Conservation (phyloP, 1,284 basidiomycete genomes). For the Trichosporon sp. region DNA sequence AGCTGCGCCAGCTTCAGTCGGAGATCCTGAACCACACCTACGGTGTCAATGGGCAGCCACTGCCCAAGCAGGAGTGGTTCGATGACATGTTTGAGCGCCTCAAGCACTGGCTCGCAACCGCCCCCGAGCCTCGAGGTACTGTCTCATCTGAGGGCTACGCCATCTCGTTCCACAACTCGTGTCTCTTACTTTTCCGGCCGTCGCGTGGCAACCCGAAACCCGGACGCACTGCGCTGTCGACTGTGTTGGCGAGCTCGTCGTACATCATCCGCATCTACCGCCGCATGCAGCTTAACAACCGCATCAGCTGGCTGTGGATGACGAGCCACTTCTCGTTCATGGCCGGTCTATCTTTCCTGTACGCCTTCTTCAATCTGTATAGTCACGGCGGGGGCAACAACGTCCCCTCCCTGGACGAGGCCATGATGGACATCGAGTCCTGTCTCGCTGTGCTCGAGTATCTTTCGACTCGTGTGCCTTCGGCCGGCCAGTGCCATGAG, state of each 20-base stretch:
- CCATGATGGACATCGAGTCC: constrained; percentile 47
- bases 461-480: constrained; percentile 47
- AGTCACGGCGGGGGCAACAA: constrained; percentile 43
- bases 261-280: constrained; percentile 50
- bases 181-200: constrained; percentile 47
- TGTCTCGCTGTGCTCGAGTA: constrained; percentile 47
- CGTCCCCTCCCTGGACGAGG: constrained; percentile 45
- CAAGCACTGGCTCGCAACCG: constrained; percentile 44
- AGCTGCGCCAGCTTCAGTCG: constrained; percentile 47
- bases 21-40: constrained; percentile 47
- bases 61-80: constrained; percentile 45
- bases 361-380: constrained; percentile 49
- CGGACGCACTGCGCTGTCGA: constrained; percentile 41
- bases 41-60: constrained; percentile 35
- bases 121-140: constrained; percentile 46
- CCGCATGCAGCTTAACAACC: constrained; percentile 48
- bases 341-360: constrained; percentile 49
- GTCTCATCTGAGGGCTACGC: constrained; percentile 48
- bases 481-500: constrained; percentile 46
- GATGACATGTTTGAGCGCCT: constrained; percentile 46
- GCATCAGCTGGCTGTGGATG: constrained; percentile 50
- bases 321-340: constrained; percentile 47
- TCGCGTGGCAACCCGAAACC: constrained; percentile 48
- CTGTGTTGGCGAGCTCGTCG: constrained; percentile 47
- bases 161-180: constrained; percentile 49